Conservation (phyloP, 306 rosid genomes). For the Fagus sylvatica region DNA sequence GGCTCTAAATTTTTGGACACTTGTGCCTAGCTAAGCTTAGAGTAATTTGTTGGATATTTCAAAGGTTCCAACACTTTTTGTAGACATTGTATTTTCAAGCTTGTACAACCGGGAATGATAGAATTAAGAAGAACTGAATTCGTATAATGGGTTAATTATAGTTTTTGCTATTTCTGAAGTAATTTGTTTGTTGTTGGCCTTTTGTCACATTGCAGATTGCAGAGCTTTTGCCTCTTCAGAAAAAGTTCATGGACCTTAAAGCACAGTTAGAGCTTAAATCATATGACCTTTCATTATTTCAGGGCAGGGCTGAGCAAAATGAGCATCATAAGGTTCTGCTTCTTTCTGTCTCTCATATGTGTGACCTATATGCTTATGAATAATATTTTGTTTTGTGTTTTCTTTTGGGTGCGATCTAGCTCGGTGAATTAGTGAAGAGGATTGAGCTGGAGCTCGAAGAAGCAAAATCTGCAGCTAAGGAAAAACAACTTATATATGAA, state of each 20-base stretch:
- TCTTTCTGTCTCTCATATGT: slow-evolving; percentile 20
- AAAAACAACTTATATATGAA: slow-evolving; percentile 57
- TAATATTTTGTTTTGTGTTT: not conserved
- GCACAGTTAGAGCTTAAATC: slow-evolving; percentile 75
- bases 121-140: too few relatives aligned
- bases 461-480: slow-evolving; percentile 63
- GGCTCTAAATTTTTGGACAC: too few relatives aligned
- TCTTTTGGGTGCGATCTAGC: slow-evolving; percentile 43
- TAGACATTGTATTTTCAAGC: too few relatives aligned
- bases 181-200: slow-evolving; percentile 13
- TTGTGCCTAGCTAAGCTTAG: too few relatives aligned
- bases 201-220: slow-evolving; percentile 56
- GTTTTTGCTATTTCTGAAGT: not conserved
- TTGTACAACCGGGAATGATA: too few relatives aligned
- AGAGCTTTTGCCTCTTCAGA: slow-evolving; percentile 77
- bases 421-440: slow-evolving; percentile 86
- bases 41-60: not conserved
- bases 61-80: too few relatives aligned
- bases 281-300: slow-evolving; percentile 82
- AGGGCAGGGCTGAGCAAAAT: slow-evolving; percentile 89
- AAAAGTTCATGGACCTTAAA: slow-evolving; percentile 66
- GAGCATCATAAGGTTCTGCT: slow-evolving; percentile 90
- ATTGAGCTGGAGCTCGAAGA: slow-evolving; percentile 84
- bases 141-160: not conserved
- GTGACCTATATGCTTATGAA: not conserved